Base-by-base conservation (phyloP, 1,284 basidiomycete species). In the Ganoderma resinaceum region DNA sequence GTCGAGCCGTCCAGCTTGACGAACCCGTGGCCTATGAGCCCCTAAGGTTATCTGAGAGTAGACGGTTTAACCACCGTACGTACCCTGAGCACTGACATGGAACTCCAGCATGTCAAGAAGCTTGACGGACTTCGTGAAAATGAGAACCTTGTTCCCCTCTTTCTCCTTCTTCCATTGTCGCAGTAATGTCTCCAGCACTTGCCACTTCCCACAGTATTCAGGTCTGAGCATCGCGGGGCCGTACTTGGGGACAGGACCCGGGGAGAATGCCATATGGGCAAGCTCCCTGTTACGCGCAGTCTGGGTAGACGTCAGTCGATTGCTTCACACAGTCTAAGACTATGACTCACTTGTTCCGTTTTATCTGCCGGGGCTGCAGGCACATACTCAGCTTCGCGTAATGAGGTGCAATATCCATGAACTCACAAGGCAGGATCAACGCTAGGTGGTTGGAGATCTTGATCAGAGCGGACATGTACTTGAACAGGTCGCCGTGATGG, bases 121-220 rank as follows among this genome's bases (percentile, higher is more conserved):
- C 76, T 94, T 95, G 67, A 94, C 89, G 1, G 92, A 92, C 77
- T 94, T 94, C 2, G 94, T 95, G 79, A 97, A 97, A 64, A 96
- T 89, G 31, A 96, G 82, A 31, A 95, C 91, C 76, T 95, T 95
- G 79, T 93, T 96, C 0, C 83, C 82, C 2, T 91, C 90, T 72
- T 83, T 86, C 2, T 91, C 90, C 72, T 83, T 86, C 55, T 82
- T 81, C 92, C 92, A 94, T 67, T 88, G 86, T 38, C 80, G 82
- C 20, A 96, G 81, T 0, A 96, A 81, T 0, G 84, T 81, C 67
- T 90, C 84, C 20, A 96, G 80, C 0, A 93, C 88, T 91, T 94
- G 74, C 94, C 94, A 96, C 80, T 97, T 97, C 2, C 95, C 95
- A 74, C 95, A 96, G 67, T 89, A 89, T 49, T 86, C 79, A 0